phyloP scores from a whole-genome alignment of 2,329 filamentous ascomycete species.

The Fonsecaea pugnacius region DNA sequence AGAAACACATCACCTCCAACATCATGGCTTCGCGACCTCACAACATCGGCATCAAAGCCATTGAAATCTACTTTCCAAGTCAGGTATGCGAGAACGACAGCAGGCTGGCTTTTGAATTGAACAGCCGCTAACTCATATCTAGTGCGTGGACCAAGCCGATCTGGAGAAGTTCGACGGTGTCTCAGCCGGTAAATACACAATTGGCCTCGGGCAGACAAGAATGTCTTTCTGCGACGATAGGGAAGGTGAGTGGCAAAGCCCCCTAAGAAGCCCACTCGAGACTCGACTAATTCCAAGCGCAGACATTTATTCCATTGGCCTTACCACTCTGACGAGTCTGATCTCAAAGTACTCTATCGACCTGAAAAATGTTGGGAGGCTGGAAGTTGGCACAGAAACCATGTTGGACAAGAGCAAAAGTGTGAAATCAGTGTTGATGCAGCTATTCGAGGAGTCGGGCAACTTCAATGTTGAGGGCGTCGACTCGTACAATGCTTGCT shows the following conservation, averaged over 20 bases:
- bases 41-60: slow-evolving; percentile 91
- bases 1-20: neutral
- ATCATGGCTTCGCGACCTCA: slow-evolving; percentile 75
- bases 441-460: slow-evolving; percentile 71
- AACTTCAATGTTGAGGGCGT: slow-evolving; percentile 85
- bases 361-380: slow-evolving; percentile 73
- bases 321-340: slow-evolving; percentile 77
- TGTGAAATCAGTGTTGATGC: slow-evolving; percentile 86
- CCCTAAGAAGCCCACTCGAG: neutral
- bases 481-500: slow-evolving; percentile 83
- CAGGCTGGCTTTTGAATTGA: neutral
- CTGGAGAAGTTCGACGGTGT: slow-evolving; percentile 87
- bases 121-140: slow-evolving; percentile 26
- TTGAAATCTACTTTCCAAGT: slow-evolving; percentile 84
- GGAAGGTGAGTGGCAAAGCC: slow-evolving; percentile 64
- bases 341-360: slow-evolving; percentile 84
- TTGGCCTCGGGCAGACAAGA: slow-evolving; percentile 86
- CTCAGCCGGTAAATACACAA: slow-evolving; percentile 82
- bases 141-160: slow-evolving; percentile 84
- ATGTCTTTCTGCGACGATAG: slow-evolving; percentile 92
- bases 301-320: slow-evolving; percentile 87
- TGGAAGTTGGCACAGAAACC: slow-evolving; percentile 86
- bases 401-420: slow-evolving; percentile 89
- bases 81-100: slow-evolving; percentile 64
- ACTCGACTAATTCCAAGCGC: slow-evolving; percentile 15